These are phyloP conservation scores for Pezicula neosporulosa DNA, from an alignment of 2,329 filamentous ascomycete species.

Conservation along the genomic window DNA sequence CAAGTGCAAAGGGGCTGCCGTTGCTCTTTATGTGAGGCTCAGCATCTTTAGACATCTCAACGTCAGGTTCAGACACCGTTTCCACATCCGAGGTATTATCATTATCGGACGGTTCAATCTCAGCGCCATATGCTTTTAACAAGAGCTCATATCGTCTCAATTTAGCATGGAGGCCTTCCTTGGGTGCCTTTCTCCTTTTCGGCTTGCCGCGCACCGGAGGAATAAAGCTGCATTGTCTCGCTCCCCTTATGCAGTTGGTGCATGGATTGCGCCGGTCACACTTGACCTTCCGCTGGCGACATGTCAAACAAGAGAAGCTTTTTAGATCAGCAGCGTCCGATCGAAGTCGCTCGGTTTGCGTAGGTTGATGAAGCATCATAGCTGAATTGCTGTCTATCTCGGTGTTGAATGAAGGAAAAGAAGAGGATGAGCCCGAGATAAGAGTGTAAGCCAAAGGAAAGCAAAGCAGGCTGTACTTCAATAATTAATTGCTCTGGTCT, in stretches of 20 bases:
- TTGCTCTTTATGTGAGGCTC: conserved; percentile 4
- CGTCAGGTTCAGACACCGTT: conserved; percentile 14
- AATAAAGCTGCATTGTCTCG: conserved; percentile 32
- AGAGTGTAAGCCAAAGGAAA: too few relatives aligned
- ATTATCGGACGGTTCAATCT: conserved; percentile 19
- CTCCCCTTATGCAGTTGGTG: conserved; percentile 39
- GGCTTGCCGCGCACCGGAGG: conserved; percentile 27
- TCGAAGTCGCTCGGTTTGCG: not conserved
- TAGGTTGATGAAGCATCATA: not conserved
- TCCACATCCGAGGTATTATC: conserved; percentile 14
- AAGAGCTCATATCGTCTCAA: conserved; percentile 16
- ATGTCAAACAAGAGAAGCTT: conserved; percentile 29
- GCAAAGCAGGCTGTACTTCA: too few relatives aligned
- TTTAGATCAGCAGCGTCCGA: conserved; percentile 5
- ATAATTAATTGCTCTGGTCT: not conserved
- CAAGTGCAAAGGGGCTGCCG: not conserved
- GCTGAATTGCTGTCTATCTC: not conserved
- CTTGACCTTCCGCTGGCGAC: conserved; percentile 37
- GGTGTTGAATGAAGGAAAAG: not conserved
- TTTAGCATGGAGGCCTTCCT: conserved; percentile 21
- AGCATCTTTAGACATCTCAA: conserved; percentile 11
- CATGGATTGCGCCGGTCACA: conserved; percentile 39
- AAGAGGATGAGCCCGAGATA: not conserved
- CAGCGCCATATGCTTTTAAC: conserved; percentile 16
- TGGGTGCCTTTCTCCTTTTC: conserved; percentile 13